A percentile compares a stretch with the other conserved stretches of the same genome.
phyloP scores from a whole-genome alignment of 2,329 filamentous ascomycete genomes.

The Apiospora koreana region DNA sequence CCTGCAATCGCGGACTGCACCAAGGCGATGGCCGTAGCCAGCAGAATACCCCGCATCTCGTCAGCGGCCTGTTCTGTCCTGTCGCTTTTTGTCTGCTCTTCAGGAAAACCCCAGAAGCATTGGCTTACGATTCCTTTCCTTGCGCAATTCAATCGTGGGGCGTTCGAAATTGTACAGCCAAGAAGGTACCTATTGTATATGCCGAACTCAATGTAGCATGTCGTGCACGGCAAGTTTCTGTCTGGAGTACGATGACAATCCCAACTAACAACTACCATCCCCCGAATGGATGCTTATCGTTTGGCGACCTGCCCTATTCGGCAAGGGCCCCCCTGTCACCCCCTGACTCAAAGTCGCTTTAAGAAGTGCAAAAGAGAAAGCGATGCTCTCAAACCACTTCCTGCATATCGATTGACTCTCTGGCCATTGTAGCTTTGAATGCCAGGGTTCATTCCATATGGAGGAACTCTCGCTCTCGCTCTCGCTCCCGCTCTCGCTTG shows the following conservation, averaged over 20 bases:
- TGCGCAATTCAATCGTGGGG: no score
- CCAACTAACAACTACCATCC: neutral
- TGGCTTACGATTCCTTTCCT: no score
- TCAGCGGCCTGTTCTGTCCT: neutral
- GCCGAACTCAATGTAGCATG: neutral
- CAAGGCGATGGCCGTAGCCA: constrained; percentile 4
- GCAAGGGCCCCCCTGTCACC: neutral
- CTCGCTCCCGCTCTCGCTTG: no score
- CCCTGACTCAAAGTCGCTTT: neutral
- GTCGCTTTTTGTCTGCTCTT: neutral
- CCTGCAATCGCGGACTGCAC: neutral
- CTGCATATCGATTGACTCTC: no score
- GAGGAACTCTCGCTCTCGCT: no score
- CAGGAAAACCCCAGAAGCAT: no score
- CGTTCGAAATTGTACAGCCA: no score
- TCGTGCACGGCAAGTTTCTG: neutral
- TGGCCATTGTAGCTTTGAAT: no score
- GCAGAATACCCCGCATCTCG: constrained; percentile 14
- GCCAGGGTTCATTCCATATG: no score
- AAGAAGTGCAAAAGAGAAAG: no score
- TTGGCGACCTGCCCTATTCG: constrained; percentile 1
- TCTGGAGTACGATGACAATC: neutral
- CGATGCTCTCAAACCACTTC: no score
- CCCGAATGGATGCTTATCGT: neutral
- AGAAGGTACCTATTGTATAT: no score